phyloP scores from a whole-genome alignment of 495 filamentous ascomycete genomes.

The Corynascus novoguineensis region DNA sequence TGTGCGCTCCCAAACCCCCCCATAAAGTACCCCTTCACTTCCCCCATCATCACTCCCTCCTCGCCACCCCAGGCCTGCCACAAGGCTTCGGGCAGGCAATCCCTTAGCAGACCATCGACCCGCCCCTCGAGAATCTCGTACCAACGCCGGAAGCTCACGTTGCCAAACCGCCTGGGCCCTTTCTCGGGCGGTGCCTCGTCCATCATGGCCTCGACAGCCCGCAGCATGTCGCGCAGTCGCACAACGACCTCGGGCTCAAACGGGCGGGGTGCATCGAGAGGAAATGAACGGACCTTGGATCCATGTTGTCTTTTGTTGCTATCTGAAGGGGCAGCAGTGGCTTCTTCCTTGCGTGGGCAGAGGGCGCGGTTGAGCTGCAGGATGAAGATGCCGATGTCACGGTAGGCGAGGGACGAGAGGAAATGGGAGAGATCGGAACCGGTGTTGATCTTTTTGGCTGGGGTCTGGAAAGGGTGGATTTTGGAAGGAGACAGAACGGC shows the following conservation, averaged over 20 bases:
- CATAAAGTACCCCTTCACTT: conserved; percentile 74
- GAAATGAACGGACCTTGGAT: conserved; percentile 42
- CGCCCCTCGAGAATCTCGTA: conserved; percentile 59
- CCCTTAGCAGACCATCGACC: conserved; percentile 51
- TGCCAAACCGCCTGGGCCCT: conserved; percentile 86
- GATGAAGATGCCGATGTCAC: conserved; percentile 78
- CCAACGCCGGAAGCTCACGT: conserved; percentile 83
- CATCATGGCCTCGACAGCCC: conserved; percentile 58
- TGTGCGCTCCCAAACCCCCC: conserved; percentile 85
- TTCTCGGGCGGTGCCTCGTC: conserved; percentile 75
- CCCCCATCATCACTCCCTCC: conserved; percentile 37
- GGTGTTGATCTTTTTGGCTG: conserved; percentile 74
- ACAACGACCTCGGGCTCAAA: conserved; percentile 46
- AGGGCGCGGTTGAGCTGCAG: conserved; percentile 84
- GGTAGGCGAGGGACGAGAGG: conserved; percentile 71
- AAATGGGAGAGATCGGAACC: conserved; percentile 72
- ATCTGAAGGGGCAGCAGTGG: background rate
- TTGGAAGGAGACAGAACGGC: conserved; percentile 30
- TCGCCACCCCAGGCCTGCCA: conserved; percentile 6
- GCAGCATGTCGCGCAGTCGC: conserved; percentile 57
- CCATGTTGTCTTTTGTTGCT: background rate
- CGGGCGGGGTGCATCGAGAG: conserved; percentile 26
- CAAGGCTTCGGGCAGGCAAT: conserved; percentile 34
- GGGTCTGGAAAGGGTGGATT: conserved; percentile 47
- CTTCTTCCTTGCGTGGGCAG: conserved; percentile 54